Percentiles rank a stretch among this genome's conserved stretches.
phyloP scores from a whole-genome alignment of 192 early-diverging fungal species.

The Entophlyctis luteolus region DNA sequence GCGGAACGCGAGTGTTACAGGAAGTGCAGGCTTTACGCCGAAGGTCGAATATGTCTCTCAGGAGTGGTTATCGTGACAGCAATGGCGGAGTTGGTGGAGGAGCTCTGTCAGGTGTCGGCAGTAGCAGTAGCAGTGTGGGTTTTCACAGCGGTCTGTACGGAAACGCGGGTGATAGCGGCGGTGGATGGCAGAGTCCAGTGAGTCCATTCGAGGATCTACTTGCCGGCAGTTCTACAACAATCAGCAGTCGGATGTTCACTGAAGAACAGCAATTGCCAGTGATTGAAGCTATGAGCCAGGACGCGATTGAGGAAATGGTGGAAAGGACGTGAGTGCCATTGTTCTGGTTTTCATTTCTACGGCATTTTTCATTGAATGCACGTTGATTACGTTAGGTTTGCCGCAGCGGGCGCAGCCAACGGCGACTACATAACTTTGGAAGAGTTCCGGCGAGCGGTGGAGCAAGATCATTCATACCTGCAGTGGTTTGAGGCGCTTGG shows the following conservation, averaged over 20 bases:
- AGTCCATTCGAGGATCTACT: conserved; percentile 21
- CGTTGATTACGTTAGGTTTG: conserved; percentile 42
- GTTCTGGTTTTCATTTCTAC: not conserved
- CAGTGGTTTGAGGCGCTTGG: conserved; percentile 92
- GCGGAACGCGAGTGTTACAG: conserved; percentile 27
- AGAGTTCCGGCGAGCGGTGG: conserved; percentile 76
- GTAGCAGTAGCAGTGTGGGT: not conserved
- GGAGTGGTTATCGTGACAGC: conserved; percentile 13
- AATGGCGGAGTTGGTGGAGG: not conserved
- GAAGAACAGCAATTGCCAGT: conserved; percentile 73
- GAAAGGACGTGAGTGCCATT: conserved; percentile 58
- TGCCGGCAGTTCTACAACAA: not conserved
- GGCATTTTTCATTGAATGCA: conserved; percentile 54
- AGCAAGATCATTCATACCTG: conserved; percentile 74
- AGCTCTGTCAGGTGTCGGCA: not conserved
- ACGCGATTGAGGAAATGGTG: conserved; percentile 92
- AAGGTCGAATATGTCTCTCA: conserved; percentile 14
- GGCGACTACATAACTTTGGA: conserved; percentile 69
- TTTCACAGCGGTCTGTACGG: not conserved
- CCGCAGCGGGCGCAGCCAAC: conserved; percentile 45
- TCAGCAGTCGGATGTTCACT: not conserved
- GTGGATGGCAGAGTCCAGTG: conserved; percentile 15
- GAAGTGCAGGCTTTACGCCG: conserved; percentile 26
- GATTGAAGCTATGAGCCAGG: conserved; percentile 88
- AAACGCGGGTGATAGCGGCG: no score